Percentiles rank a stretch among this genome's conserved stretches.
Evolutionary conservation across 2,329 filamentous ascomycete species (phyloP).

Genomic region (Thermothelomyces thermophilus): DNA sequence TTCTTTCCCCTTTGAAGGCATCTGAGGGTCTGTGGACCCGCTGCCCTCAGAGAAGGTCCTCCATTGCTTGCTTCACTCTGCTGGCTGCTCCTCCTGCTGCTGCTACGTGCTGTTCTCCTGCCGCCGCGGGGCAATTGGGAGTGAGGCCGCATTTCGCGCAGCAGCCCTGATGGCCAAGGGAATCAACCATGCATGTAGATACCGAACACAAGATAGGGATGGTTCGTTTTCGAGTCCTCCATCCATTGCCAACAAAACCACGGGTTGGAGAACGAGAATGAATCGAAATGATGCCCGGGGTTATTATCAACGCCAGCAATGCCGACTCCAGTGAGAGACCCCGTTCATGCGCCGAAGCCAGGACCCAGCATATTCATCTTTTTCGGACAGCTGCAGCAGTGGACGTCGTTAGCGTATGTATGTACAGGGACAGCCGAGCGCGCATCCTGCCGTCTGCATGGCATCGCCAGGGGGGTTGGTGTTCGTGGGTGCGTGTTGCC

Average conservation of each 20-base stretch:
- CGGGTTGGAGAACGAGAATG: neutral
- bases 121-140: too few relatives aligned
- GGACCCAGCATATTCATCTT: neutral
- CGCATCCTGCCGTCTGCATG: conserved; percentile 5
- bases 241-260: too few relatives aligned
- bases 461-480: neutral
- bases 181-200: too few relatives aligned
- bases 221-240: too few relatives aligned
- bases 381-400: conserved; percentile 5
- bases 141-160: too few relatives aligned
- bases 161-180: too few relatives aligned
- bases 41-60: too few relatives aligned
- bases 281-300: too few relatives aligned
- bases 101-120: neutral
- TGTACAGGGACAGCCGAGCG: neutral
- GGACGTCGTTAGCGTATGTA: neutral
- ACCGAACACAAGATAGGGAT: too few relatives aligned
- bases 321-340: neutral
- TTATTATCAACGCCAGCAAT: neutral
- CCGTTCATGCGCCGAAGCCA: neutral
- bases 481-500: neutral
- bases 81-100: neutral
- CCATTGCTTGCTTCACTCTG: too few relatives aligned
- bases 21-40: too few relatives aligned
- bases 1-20: too few relatives aligned